These are phyloP conservation scores for Coriaria nepalensis DNA, from an alignment of 306 rosid genomes.

Conservation along the genomic window DNA sequence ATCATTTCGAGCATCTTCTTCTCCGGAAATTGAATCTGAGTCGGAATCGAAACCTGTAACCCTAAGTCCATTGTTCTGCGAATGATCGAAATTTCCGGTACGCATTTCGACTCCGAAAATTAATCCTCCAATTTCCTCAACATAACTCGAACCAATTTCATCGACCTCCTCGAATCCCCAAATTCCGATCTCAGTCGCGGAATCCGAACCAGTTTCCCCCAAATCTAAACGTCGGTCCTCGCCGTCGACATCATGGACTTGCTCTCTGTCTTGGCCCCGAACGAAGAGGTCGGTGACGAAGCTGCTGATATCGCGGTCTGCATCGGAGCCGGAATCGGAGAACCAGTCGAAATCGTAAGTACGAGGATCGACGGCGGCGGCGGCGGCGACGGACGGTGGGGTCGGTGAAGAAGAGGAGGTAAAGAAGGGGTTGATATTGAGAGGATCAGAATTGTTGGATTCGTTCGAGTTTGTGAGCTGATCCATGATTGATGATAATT, in stretches of 20 bases:
- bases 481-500: too few relatives aligned
- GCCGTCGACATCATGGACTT: constrained; percentile 2
- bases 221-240: constrained; percentile 7
- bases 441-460: constrained; percentile 7
- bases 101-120: constrained; percentile 22
- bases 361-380: constrained; percentile 21
- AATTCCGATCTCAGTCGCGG: constrained; percentile 17
- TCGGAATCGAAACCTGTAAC: constrained; percentile 47
- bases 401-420: neutral
- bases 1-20: constrained; percentile 20
- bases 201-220: constrained; percentile 30
- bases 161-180: constrained; percentile 21
- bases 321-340: constrained; percentile 44
- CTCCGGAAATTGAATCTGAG: constrained; percentile 38
- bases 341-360: constrained; percentile 23
- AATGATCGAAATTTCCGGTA: constrained; percentile 16
- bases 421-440: constrained; percentile 21
- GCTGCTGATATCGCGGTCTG: constrained; percentile 41
- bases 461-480: too few relatives aligned
- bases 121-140: constrained; percentile 16
- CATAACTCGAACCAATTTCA: constrained; percentile 15
- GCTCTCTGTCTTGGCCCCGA: constrained; percentile 16
- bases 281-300: constrained; percentile 74
- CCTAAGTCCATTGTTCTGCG: constrained; percentile 34
- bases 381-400: constrained; percentile 24